Conservation (phyloP, 2,329 filamentous ascomycete species). For the Seiridium unicorne region DNA sequence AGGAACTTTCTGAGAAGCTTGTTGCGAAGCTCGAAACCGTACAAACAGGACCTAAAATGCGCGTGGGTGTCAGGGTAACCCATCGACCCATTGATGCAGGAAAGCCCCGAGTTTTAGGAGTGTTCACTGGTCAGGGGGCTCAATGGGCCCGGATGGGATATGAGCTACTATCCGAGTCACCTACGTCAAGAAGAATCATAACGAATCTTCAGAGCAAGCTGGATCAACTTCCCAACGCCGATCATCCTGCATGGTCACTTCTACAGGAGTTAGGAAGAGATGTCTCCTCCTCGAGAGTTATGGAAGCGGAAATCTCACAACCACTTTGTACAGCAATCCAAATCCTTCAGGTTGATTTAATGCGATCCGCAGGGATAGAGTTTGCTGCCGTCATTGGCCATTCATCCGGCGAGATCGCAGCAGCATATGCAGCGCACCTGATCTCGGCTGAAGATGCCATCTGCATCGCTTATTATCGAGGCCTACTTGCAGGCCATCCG, state of each 20-base stretch:
- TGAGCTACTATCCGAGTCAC: constrained; percentile 17
- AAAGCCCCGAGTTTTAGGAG: constrained; percentile 15
- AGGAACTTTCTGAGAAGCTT: too few relatives aligned
- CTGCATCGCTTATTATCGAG: constrained; percentile 26
- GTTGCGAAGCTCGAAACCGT: too few relatives aligned
- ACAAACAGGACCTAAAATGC: not conserved
- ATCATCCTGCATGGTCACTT: constrained; percentile 11
- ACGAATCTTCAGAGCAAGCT: not conserved
- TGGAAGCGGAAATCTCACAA: constrained; percentile 28
- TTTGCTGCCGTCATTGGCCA: constrained; percentile 37
- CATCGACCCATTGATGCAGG: not conserved
- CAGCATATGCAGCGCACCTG: constrained; percentile 37
- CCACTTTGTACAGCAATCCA: constrained; percentile 39
- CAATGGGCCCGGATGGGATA: constrained; percentile 32
- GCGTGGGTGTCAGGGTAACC: not conserved
- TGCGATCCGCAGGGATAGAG: constrained; percentile 32
- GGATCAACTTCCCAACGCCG: not conserved
- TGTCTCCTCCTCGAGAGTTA: not conserved
- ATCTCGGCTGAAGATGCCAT: constrained; percentile 29
- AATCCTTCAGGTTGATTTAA: constrained; percentile 33
- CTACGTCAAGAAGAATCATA: not conserved
- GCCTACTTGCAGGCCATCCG: not conserved
- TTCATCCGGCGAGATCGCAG: constrained; percentile 42
- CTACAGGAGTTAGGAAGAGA: not conserved
- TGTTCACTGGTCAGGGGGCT: constrained; percentile 26